A percentile compares a stretch with the other conserved stretches of the same genome.
Evolutionary conservation across 345 rosid genomes (phyloP).

Genomic region (Eucalyptus shirleyi): DNA sequence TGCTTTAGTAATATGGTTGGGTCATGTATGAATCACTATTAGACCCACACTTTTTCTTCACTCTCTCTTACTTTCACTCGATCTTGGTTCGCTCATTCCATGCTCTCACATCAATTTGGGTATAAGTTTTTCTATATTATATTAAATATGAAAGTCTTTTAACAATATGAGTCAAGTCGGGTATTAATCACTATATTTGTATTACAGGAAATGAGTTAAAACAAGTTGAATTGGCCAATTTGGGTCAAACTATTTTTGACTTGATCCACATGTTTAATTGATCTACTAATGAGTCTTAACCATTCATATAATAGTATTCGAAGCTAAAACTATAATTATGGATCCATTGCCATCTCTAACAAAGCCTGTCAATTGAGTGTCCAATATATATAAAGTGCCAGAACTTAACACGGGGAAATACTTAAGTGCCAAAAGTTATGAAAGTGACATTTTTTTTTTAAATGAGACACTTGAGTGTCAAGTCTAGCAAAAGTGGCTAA

Average conservation of each 20-base stretch:
- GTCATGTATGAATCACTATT: background rate
- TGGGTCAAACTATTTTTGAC: background rate
- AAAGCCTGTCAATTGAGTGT: no score
- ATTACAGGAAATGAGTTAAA: no score
- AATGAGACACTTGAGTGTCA: no score
- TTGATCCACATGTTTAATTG: rapidly evolving
- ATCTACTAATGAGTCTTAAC: background rate
- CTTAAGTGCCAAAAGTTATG: no score
- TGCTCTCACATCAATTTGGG: background rate
- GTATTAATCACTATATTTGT: no score
- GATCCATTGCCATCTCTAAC: background rate
- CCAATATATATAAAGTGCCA: rapidly evolving
- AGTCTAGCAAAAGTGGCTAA: no score
- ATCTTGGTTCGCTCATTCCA: background rate
- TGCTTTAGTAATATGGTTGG: background rate
- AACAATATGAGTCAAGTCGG: no score
- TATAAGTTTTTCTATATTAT: no score
- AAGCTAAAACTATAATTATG: background rate
- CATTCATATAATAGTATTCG: background rate
- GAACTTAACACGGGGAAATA: rapidly evolving
- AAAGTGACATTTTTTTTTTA: no score
- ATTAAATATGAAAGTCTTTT: no score
- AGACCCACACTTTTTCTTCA: no score
- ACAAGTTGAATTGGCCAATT: background rate
- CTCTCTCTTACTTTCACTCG: background rate